Base-by-base conservation (phyloP, 225 moss, liverwort and hornwort species). In the Bryoerythrophyllum caledonicum region DNA sequence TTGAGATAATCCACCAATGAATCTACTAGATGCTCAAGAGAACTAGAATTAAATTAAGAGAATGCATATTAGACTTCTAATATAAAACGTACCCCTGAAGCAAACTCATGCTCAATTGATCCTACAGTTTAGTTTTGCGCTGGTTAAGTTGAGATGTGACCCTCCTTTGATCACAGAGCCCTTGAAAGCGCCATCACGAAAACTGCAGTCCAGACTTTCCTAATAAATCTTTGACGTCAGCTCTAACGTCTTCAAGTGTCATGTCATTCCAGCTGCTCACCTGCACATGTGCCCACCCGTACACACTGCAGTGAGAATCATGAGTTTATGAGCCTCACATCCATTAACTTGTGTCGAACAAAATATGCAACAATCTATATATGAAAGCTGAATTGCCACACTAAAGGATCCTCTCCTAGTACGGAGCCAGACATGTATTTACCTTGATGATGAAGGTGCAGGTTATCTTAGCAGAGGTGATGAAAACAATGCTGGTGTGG, bases 251-350 rank as follows among this genome's bases (percentile, higher is more conserved):
- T 74, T 66, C 67, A 30, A 80, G 6, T 24, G 74, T 64, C 86
- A 83, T 83, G 57, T 53, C 53, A 53, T 86, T 86, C 83, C 82
- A 83, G 67, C 78, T 83, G 62, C 78, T 77, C 86, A 86, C 83
- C 83, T 86, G 83, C 40, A 49, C 72, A 56, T 38, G 30, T 28
- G 61, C 13, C 51, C 80, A 80, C 64, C 73, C 8, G 52, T 15
- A 73, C 32, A 41, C 24, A 67, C 32, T 0, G 1, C 44, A 43
- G 34, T 74, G 41, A 79, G 80, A 73, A 68, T n/a, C n/a, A n/a
- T n/a, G n/a, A n/a, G n/a, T n/a, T 11, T 17, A 24, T n/a, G n/a
- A 53, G 28, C 60, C 27, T 3, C 27, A 28, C 37, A n/a, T 17
- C 3, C 20, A 14, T 15, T n/a, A n/a, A n/a, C n/a, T n/a, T n/a